Base-by-base conservation (phyloP, 345 rosid genomes). In the Leavenworthia alabamica region DNA sequence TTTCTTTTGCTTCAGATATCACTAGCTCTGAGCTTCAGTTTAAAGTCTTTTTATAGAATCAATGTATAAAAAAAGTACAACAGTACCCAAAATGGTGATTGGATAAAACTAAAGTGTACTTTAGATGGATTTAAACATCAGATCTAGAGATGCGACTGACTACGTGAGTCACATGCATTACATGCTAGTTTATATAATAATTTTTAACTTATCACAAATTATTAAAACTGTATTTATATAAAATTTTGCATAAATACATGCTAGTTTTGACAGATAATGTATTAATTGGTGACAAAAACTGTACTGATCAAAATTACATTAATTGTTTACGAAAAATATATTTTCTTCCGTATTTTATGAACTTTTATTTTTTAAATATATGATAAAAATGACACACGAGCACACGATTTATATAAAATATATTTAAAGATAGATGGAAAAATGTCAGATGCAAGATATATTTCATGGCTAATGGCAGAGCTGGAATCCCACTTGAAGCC, bases 401-500 rank as follows among this genome's bases (percentile, higher is more conserved):
- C 75, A 77, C 72, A 70, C 67, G 70, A 73, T 67, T 67, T 58
- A 33, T 56, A 24, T 39, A 67, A 33, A 45, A 52, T 50, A 44
- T 43, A 64, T 16, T 32, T 36, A 53, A 72, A 73, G 39, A 17
- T 61, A 10, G 20, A 40, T 37, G 27, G 44, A 43, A 48, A 58
- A 32, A 70, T 73, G 61, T 49, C 60, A 13, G 57, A 61, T 72
- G 65, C 64, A 61, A 71, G 68, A 68, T 67, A 68, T 56, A 52
- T 68, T 70, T 75, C 78, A 68, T 78, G 80, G 82, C 81, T 82
- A 68, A 58, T 76, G 75, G 64, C 82, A 79, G 77, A 78, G 88
- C 83, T 82, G 89, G 80, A 86, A 78, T 77, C 73, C 83, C 81
- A 79, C 88, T 65, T 72, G 67, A 75, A 52, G 39, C 81, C 94